phyloP scores from a whole-genome alignment of 768 basidiomycete species.

The Podaxis sp. region DNA sequence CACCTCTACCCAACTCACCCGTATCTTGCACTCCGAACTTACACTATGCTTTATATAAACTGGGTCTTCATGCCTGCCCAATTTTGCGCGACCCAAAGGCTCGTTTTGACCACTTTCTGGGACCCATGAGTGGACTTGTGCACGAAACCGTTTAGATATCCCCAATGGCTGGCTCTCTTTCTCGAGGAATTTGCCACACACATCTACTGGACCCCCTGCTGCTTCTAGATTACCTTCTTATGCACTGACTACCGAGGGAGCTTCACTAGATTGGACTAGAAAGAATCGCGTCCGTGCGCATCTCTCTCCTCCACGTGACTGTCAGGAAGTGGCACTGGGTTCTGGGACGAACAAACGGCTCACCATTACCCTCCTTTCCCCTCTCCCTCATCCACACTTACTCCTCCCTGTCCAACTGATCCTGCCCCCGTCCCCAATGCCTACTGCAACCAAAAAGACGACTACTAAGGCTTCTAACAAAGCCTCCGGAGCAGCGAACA shows the following conservation, averaged over 20 bases:
- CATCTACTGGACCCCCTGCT: slow-evolving; percentile 10
- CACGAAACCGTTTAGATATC: slow-evolving; percentile 6
- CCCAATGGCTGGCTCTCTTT: slow-evolving; percentile 3
- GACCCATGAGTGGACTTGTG: not conserved
- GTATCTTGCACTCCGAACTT: not conserved
- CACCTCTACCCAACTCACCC: not conserved
- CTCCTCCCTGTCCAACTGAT: slow-evolving; percentile 12
- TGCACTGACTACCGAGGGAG: slow-evolving; percentile 1
- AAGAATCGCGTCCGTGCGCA: slow-evolving; percentile 27
- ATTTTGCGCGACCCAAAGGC: not conserved
- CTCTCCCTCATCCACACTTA: slow-evolving; percentile 17
- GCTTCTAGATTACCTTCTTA: not conserved
- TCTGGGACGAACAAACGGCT: slow-evolving; percentile 24
- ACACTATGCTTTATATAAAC: not conserved
- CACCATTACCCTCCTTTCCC: slow-evolving; percentile 19
- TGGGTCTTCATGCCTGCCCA: not conserved
- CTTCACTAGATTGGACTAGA: slow-evolving; percentile 6
- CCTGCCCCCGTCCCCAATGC: slow-evolving; percentile 20
- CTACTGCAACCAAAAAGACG: slow-evolving; percentile 35
- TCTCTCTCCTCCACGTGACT: slow-evolving; percentile 25
- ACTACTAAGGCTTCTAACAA: slow-evolving; percentile 35
- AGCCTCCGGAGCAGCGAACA: slow-evolving; percentile 29
- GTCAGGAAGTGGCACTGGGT: slow-evolving; percentile 20
- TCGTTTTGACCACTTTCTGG: not conserved
- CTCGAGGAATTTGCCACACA: slow-evolving; percentile 1